phyloP scores from a whole-genome alignment of 768 basidiomycete species.

The Mycena latifolia region DNA sequence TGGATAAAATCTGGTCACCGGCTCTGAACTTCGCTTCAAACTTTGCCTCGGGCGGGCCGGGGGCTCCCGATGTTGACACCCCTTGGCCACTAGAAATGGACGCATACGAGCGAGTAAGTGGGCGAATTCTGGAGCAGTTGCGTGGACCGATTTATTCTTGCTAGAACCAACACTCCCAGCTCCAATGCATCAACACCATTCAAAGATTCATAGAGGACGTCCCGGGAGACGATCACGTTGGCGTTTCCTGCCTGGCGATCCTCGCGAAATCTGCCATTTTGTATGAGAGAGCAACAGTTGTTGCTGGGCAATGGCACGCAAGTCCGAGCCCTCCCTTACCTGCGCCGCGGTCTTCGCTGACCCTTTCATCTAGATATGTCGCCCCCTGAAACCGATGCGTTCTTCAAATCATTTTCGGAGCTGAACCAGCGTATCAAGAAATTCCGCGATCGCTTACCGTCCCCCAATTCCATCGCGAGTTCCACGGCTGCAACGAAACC shows the following conservation, averaged over 20 bases:
- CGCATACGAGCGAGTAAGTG: conserved; percentile 33
- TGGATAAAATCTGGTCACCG: conserved; percentile 49
- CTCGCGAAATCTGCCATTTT: conserved; percentile 33
- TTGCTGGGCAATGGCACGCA: conserved; percentile 34
- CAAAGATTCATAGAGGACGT: conserved; percentile 16
- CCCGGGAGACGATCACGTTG: neutral
- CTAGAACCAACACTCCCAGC: neutral
- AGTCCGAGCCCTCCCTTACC: conserved; percentile 35
- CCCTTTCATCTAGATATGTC: neutral
- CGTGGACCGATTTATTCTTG: neutral
- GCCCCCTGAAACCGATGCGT: neutral
- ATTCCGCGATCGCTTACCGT: neutral
- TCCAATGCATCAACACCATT: conserved; percentile 7
- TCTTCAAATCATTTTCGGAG: neutral
- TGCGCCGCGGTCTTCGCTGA: neutral
- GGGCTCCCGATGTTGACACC: conserved; percentile 45
- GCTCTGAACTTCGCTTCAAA: conserved; percentile 43
- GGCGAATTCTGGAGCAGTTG: neutral
- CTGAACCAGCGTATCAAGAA: neutral
- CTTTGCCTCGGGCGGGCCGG: conserved; percentile 38
- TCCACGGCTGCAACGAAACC: neutral
- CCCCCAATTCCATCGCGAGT: neutral
- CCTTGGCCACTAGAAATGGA: conserved; percentile 52
- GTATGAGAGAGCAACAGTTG: conserved; percentile 38
- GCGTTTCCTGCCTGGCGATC: conserved; percentile 5